Percentiles rank a stretch among this genome's conserved stretches.
phyloP scores from a whole-genome alignment of 495 filamentous ascomycete species.

The Aspergillus nidulans region DNA sequence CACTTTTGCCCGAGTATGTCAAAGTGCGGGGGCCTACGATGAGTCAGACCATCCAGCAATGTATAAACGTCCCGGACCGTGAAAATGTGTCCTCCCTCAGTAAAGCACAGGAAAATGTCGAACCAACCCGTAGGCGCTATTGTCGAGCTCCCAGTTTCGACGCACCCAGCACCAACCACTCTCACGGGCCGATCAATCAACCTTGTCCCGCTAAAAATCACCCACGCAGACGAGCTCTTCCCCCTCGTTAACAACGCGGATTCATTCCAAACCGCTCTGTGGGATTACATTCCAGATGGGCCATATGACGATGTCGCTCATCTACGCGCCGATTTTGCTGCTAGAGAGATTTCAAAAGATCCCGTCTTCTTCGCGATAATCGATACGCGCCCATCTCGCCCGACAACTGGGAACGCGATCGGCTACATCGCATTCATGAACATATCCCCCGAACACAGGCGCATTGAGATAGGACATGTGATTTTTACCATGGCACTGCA shows the following conservation, averaged over 20 bases:
- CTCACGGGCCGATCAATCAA: constrained; percentile 35
- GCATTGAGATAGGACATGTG: constrained; percentile 48
- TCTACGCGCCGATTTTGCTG: constrained; percentile 26
- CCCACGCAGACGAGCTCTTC: constrained; percentile 39
- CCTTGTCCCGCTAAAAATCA: constrained; percentile 30
- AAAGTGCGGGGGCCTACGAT: too few species aligned
- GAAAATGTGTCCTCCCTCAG: not conserved
- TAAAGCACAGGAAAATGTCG: not conserved
- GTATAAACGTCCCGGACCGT: too few species aligned
- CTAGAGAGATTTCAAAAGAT: constrained; percentile 25
- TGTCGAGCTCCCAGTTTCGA: constrained; percentile 18
- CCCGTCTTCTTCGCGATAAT: constrained; percentile 43
- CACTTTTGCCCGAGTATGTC: too few species aligned
- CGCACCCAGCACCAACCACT: constrained; percentile 19
- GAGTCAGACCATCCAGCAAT: too few species aligned
- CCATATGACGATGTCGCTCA: constrained; percentile 30
- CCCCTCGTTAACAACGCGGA: constrained; percentile 30
- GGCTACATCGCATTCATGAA: constrained; percentile 42
- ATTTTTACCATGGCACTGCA: constrained; percentile 44
- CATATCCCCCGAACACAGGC: constrained; percentile 35
- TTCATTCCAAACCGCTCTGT: constrained; percentile 29
- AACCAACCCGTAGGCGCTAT: not conserved
- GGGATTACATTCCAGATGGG: constrained; percentile 44
- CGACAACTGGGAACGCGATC: constrained; percentile 23
- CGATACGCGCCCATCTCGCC: constrained; percentile 13